These are phyloP conservation scores for Diplogelasinospora grovesii DNA, from an alignment of 495 filamentous ascomycete genomes.

Conservation along the genomic window DNA sequence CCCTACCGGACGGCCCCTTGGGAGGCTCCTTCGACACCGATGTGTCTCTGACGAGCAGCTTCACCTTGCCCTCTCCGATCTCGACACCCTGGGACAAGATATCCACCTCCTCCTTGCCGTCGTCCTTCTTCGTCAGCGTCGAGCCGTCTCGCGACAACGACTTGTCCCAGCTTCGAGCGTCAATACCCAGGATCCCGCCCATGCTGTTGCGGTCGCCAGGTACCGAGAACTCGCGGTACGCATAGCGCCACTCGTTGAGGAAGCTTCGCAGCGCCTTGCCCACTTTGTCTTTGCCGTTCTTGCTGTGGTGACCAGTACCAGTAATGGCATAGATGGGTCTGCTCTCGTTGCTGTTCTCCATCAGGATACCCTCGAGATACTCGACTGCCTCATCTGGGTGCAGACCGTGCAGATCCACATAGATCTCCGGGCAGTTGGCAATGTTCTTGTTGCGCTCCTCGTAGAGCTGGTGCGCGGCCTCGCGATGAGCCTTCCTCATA, in stretches of 20 bases:
- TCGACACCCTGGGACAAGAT: slow-evolving; percentile 53
- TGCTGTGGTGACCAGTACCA: slow-evolving; percentile 94
- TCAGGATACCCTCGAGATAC: slow-evolving; percentile 80
- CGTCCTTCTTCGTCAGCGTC: slow-evolving; percentile 40
- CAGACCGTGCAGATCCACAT: slow-evolving; percentile 91
- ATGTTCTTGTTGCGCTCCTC: slow-evolving; percentile 85
- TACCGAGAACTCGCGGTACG: slow-evolving; percentile 93
- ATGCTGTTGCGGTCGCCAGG: slow-evolving; percentile 85
- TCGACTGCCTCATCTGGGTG: slow-evolving; percentile 96
- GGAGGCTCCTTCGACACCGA: slow-evolving; percentile 31
- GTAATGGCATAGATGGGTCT: slow-evolving; percentile 92
- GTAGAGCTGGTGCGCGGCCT: slow-evolving; percentile 86
- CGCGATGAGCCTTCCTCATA: slow-evolving; percentile 95
- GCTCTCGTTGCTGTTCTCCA: slow-evolving; percentile 66
- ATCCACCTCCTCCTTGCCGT: slow-evolving; percentile 49
- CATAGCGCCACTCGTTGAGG: slow-evolving; percentile 91
- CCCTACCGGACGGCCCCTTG: slow-evolving; percentile 41
- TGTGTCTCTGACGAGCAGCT: slow-evolving; percentile 48
- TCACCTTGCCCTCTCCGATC: slow-evolving; percentile 54
- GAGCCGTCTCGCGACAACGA: slow-evolving; percentile 43
- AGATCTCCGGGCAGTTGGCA: slow-evolving; percentile 60
- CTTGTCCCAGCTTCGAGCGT: slow-evolving; percentile 84
- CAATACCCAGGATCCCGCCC: slow-evolving; percentile 90
- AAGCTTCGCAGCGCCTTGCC: slow-evolving; percentile 88
- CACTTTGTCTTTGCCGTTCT: slow-evolving; percentile 98